Evolutionary conservation across 192 early-diverging fungal species (phyloP).

Genomic region (Allomyces macrogynus): DNA sequence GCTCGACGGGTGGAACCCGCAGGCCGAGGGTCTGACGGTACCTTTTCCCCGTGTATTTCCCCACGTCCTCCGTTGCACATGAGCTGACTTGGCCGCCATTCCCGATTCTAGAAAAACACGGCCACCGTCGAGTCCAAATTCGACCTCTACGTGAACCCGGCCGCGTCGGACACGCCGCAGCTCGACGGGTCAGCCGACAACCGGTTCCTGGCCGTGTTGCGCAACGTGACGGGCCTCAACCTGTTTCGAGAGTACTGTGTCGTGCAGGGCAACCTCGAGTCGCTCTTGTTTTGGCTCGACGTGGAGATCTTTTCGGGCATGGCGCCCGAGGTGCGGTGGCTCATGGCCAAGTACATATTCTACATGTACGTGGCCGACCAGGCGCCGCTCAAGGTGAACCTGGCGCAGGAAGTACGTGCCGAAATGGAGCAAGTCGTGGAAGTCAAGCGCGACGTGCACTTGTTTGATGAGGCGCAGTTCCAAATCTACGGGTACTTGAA

Average conservation of each 20-base stretch:
- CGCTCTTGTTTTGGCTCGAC: conserved; percentile 63
- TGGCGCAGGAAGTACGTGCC: conserved; percentile 42
- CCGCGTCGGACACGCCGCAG: neutral
- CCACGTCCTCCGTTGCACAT: neutral
- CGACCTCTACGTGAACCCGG: neutral
- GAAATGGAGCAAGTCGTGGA: conserved; percentile 48
- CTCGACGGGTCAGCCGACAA: conserved; percentile 13
- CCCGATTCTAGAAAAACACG: neutral
- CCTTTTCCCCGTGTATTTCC: neutral
- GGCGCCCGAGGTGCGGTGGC: conserved; percentile 22
- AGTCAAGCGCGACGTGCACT: conserved; percentile 30
- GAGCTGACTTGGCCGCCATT: neutral
- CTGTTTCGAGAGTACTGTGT: conserved; percentile 35
- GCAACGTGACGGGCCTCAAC: conserved; percentile 19
- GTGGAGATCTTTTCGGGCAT: conserved; percentile 50
- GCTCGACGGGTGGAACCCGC: conserved; percentile 3
- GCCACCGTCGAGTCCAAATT: too few relatives aligned
- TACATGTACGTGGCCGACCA: conserved; percentile 44
- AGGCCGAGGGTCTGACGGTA: conserved; percentile 14
- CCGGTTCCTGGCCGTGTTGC: conserved; percentile 17
- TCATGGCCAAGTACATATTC: conserved; percentile 32
- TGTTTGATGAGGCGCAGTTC: conserved; percentile 67
- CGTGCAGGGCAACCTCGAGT: conserved; percentile 57
- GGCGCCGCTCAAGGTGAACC: conserved; percentile 50
- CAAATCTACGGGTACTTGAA: conserved; percentile 56